Percentiles rank a stretch among this genome's conserved stretches.
Evolutionary conservation across 169 alveolate genomes (phyloP).

Genomic region (Cyclospora cayetanensis): DNA sequence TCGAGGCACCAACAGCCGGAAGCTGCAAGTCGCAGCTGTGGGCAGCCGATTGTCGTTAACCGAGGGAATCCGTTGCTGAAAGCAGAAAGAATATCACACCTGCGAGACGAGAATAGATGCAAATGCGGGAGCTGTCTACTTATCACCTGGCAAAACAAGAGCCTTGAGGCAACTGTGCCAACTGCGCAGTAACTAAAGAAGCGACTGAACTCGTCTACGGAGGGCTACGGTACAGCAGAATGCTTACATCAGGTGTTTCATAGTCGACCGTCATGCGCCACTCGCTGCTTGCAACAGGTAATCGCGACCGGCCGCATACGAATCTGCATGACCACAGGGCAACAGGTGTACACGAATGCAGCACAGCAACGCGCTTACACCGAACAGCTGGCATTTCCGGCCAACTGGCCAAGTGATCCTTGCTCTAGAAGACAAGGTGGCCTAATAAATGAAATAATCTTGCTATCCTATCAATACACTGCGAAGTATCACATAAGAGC

Average conservation of each 20-base stretch:
- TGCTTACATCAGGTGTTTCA: conserved; percentile 76
- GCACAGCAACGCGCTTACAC: not conserved
- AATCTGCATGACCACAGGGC: conserved; percentile 65
- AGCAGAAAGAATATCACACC: not conserved
- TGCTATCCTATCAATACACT: no score
- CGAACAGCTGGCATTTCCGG: not conserved
- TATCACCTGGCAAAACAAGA: no score
- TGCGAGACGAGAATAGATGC: not conserved
- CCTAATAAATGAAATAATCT: no score
- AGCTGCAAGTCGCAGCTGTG: conserved; percentile 92
- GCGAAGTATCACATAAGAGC: no score
- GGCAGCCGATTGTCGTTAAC: conserved; percentile 88
- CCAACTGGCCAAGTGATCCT: no score
- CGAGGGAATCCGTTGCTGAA: conserved; percentile 38
- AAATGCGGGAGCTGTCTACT: not conserved
- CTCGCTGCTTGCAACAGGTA: conserved; percentile 87
- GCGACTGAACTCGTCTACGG: not conserved
- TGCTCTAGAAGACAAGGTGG: no score
- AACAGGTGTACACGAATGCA: not conserved
- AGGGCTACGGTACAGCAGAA: no score
- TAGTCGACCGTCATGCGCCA: conserved; percentile 90
- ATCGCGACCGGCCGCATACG: conserved; percentile 92
- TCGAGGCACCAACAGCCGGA: conserved; percentile 88
- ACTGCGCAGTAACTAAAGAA: not conserved
- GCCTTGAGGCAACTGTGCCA: not conserved